Evolutionary conservation across 106 monocot species (phyloP).

Genomic region (Dendrobium huoshanense): DNA sequence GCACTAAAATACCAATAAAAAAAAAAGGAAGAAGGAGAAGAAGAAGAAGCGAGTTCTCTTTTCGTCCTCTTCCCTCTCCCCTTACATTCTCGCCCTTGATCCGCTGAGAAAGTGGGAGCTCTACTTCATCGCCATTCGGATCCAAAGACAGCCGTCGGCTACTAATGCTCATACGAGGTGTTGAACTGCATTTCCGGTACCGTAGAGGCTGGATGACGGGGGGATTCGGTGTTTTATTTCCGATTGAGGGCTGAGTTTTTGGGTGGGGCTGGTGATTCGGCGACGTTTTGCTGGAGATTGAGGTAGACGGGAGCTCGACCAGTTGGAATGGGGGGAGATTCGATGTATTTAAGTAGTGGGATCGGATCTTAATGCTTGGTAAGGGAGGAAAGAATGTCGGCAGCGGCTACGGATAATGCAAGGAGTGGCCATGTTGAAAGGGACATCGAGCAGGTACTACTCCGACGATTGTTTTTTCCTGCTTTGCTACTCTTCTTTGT

Average conservation of each 20-base stretch:
- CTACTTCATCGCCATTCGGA: conserved; percentile 8
- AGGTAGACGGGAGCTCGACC: not conserved
- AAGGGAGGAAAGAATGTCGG: conserved; percentile 12
- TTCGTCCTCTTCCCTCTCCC: not conserved
- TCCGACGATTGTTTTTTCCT: conserved; percentile 3
- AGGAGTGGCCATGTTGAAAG: conserved; percentile 35
- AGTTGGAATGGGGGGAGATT: not conserved
- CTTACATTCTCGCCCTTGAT: not conserved
- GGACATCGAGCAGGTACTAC: conserved; percentile 48
- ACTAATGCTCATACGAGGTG: not conserved
- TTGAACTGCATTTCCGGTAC: conserved; percentile 7
- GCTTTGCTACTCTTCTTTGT: not conserved
- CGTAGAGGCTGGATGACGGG: not conserved
- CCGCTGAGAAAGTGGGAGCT: not conserved
- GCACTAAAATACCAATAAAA: not conserved
- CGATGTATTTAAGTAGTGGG: not conserved
- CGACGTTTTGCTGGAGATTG: not conserved
- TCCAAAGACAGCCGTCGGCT: not conserved
- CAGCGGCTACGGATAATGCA: conserved; percentile 30
- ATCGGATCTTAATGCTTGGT: conserved; percentile 8
- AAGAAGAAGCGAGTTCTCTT: conserved; percentile 1
- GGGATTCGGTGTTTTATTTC: not conserved
- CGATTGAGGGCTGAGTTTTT: not conserved
- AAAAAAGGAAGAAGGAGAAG: conserved; percentile 4
- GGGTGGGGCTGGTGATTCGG: not conserved